A percentile compares a stretch with the other conserved stretches of the same genome.
Conservation (phyloP, 2,329 filamentous ascomycete genomes). For the Amauroascus verrucosus region DNA sequence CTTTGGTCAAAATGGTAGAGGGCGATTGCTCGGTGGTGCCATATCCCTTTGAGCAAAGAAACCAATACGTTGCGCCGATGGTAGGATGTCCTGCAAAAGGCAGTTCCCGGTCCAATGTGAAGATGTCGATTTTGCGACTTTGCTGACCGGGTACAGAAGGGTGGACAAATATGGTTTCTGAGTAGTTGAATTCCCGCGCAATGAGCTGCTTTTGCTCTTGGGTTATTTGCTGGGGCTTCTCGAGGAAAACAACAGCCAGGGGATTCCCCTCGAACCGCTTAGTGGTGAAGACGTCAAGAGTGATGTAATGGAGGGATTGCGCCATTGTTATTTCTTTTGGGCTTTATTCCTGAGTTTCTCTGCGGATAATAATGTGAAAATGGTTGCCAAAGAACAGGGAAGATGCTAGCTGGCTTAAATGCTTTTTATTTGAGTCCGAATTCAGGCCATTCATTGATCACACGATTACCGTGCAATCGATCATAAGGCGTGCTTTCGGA, state of each 20-base stretch:
- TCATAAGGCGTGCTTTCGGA: conserved; percentile 4
- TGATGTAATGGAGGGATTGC: conserved; percentile 26
- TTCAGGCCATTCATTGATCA: background rate
- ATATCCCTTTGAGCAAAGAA: conserved; percentile 21
- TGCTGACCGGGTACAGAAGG: conserved; percentile 39
- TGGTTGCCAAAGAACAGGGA: background rate
- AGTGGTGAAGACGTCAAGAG: conserved; percentile 37
- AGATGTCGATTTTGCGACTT: conserved; percentile 48
- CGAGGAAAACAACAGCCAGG: conserved; percentile 49
- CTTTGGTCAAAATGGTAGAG: conserved; percentile 29
- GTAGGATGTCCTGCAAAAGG: conserved; percentile 56
- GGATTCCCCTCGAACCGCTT: conserved; percentile 46
- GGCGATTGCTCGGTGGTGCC: conserved; percentile 2
- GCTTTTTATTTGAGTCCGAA: background rate
- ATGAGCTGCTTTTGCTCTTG: conserved; percentile 49
- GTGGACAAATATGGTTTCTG: conserved; percentile 55
- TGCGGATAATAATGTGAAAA: background rate
- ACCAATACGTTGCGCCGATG: conserved; percentile 46
- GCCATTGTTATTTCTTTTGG: conserved; percentile 18
- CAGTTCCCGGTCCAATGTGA: conserved; percentile 45
- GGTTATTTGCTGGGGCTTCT: conserved; percentile 31
- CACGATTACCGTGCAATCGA: background rate
- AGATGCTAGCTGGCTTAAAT: background rate
- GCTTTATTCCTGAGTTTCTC: background rate
- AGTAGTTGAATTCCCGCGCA: conserved; percentile 54